A percentile compares a stretch with the other conserved stretches of the same genome.
Evolutionary conservation across 495 filamentous ascomycete species (phyloP).

Genomic region (Neurospora sp.): DNA sequence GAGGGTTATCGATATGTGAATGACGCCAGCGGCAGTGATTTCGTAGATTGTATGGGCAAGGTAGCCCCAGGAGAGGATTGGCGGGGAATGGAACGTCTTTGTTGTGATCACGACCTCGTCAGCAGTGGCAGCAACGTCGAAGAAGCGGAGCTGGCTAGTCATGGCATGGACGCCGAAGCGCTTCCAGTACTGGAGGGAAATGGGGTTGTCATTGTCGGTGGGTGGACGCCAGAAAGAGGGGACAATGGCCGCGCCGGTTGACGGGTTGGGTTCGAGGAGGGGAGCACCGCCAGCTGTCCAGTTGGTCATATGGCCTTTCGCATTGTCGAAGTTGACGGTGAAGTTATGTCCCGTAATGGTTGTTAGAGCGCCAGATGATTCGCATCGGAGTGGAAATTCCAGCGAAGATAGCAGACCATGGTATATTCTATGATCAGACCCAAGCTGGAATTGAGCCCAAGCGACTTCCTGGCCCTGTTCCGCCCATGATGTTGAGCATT

Average conservation of each 20-base stretch:
- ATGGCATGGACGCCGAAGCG: conserved; percentile 23
- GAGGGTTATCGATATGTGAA: conserved; percentile 33
- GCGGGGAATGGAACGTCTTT: conserved; percentile 30
- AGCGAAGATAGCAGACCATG: background rate
- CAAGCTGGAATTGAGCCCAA: conserved; percentile 14
- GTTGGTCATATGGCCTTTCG: conserved; percentile 27
- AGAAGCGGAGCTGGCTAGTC: conserved; percentile 32
- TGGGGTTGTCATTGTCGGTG: conserved; percentile 50
- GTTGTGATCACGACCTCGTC: conserved; percentile 26
- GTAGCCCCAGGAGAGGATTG: conserved; percentile 48
- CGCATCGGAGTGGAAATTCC: background rate
- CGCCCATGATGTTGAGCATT: conserved; percentile 11
- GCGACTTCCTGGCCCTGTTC: conserved; percentile 18
- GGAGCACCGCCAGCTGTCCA: conserved; percentile 16
- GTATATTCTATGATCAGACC: background rate
- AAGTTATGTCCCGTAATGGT: conserved; percentile 7
- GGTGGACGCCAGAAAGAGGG: conserved; percentile 36
- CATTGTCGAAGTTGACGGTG: conserved; percentile 30
- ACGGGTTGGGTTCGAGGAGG: conserved; percentile 26
- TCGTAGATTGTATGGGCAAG: conserved; percentile 37
- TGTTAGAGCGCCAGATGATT: background rate
- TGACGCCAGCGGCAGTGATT: conserved; percentile 30
- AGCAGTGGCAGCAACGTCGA: conserved; percentile 21
- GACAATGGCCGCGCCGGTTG: conserved; percentile 24
- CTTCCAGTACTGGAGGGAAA: conserved; percentile 29